Conservation (phyloP, 2,329 filamentous ascomycete species). For the Sordariomycetes sp. region DNA sequence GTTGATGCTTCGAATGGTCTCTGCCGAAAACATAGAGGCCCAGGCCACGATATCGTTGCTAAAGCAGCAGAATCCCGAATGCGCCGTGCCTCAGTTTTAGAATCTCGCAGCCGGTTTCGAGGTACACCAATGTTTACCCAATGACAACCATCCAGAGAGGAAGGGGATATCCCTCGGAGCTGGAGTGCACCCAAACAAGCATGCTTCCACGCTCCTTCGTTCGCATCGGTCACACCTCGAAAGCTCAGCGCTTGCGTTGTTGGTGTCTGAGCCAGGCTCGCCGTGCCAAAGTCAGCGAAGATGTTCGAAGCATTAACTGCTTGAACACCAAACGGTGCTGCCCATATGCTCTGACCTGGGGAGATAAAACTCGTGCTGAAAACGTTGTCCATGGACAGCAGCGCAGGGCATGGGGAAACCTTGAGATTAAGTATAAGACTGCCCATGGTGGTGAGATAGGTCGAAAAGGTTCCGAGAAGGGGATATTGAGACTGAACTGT, state of each 20-base stretch:
- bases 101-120: conserved; percentile 31
- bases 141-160: conserved; percentile 30
- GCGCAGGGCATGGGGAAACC: conserved; percentile 35
- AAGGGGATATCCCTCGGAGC: conserved; percentile 36
- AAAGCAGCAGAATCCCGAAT: conserved; percentile 23
- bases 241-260: conserved; percentile 39
- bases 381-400: conserved; percentile 36
- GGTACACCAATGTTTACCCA: conserved; percentile 44
- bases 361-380: conserved; percentile 27
- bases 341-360: conserved; percentile 35
- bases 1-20: conserved; percentile 30
- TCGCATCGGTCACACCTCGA: conserved; percentile 28
- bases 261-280: conserved; percentile 38
- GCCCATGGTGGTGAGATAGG: conserved; percentile 47
- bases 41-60: conserved; percentile 43
- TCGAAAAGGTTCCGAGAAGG: conserved; percentile 39
- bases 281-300: conserved; percentile 14
- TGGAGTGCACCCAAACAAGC: conserved; percentile 42
- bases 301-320: conserved; percentile 14
- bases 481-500: conserved; percentile 13
- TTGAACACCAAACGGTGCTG: conserved; percentile 42
- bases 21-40: conserved; percentile 42
- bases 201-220: conserved; percentile 36
- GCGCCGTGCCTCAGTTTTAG: conserved; percentile 30
- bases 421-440: conserved; percentile 40